phyloP scores from a whole-genome alignment of 805 yeast genomes.

The Myxozyma neotropica region DNA sequence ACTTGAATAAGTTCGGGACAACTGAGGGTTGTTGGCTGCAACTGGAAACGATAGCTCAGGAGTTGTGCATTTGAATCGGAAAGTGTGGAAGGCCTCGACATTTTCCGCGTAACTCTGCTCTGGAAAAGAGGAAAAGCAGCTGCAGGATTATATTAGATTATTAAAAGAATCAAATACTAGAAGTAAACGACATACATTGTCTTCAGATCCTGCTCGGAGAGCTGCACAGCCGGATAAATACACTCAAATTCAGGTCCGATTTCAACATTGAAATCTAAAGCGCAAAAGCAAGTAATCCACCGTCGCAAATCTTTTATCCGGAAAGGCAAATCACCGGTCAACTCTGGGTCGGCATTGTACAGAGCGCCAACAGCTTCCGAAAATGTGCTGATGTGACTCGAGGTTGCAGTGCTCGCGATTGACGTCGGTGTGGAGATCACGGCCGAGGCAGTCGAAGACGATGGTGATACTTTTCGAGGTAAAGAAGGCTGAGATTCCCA shows the following conservation, averaged over 20 bases:
- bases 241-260: slow-evolving; percentile 33
- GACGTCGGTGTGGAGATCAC: neutral
- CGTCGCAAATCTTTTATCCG: slow-evolving; percentile 10
- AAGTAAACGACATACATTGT: slow-evolving; percentile 23
- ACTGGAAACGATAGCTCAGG: slow-evolving; percentile 11
- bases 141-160: too few species aligned
- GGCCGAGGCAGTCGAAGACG: neutral
- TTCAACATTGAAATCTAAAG: slow-evolving; percentile 30
- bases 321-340: slow-evolving; percentile 16
- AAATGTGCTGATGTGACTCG: slow-evolving; percentile 13
- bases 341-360: slow-evolving; percentile 10
- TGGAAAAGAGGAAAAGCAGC: slow-evolving; percentile 33
- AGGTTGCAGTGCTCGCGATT: neutral
- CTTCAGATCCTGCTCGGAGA: slow-evolving; percentile 28
- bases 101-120: slow-evolving; percentile 31
- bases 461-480: neutral
- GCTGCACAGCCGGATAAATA: slow-evolving; percentile 26
- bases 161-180: neutral
- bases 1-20: slow-evolving; percentile 11
- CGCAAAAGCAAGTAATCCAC: slow-evolving; percentile 31
- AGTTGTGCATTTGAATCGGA: slow-evolving; percentile 25
- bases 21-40: slow-evolving; percentile 3
- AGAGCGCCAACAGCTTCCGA: slow-evolving; percentile 19
- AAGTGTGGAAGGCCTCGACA: slow-evolving; percentile 25
- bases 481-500: neutral